Evolutionary conservation across 805 yeast species (phyloP).

Genomic region (Starmerella sirachaensis): DNA sequence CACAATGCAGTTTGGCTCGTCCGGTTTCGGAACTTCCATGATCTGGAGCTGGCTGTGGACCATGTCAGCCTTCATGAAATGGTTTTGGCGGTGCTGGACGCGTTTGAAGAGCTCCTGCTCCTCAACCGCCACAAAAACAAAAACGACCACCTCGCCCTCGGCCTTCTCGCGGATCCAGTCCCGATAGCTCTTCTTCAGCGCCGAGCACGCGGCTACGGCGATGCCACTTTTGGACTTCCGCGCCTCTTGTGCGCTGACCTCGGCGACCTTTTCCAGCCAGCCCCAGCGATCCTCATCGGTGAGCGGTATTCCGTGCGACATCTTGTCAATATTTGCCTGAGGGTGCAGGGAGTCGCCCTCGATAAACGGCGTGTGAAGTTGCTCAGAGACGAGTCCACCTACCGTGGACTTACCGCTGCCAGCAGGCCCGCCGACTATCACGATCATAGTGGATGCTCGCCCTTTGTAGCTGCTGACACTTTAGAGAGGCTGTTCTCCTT

Average conservation of each 20-base stretch:
- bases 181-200: slow-evolving; percentile 65
- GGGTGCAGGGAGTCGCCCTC: slow-evolving; percentile 88
- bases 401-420: slow-evolving; percentile 90
- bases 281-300: slow-evolving; percentile 87
- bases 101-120: slow-evolving; percentile 50
- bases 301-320: slow-evolving; percentile 70
- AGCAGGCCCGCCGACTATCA: slow-evolving; percentile 81
- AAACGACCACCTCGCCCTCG: slow-evolving; percentile 32
- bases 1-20: slow-evolving; percentile 19
- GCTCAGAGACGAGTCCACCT: slow-evolving; percentile 40
- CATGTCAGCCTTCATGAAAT: slow-evolving; percentile 83
- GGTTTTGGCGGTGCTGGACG: slow-evolving; percentile 53
- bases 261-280: slow-evolving; percentile 55
- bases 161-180: slow-evolving; percentile 38
- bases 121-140: slow-evolving; percentile 57
- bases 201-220: slow-evolving; percentile 70
- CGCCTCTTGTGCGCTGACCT: slow-evolving; percentile 29
- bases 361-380: slow-evolving; percentile 43
- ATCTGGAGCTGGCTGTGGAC: slow-evolving; percentile 63
- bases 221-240: slow-evolving; percentile 22
- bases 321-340: slow-evolving; percentile 57
- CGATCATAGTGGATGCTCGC: slow-evolving; percentile 11
- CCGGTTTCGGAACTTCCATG: slow-evolving; percentile 52
- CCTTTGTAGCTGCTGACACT: too few species aligned
- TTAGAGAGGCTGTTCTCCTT: too few species aligned